Evolutionary conservation across 441 rosid species (phyloP).

Genomic region (Rhodomyrtus psidioides): DNA sequence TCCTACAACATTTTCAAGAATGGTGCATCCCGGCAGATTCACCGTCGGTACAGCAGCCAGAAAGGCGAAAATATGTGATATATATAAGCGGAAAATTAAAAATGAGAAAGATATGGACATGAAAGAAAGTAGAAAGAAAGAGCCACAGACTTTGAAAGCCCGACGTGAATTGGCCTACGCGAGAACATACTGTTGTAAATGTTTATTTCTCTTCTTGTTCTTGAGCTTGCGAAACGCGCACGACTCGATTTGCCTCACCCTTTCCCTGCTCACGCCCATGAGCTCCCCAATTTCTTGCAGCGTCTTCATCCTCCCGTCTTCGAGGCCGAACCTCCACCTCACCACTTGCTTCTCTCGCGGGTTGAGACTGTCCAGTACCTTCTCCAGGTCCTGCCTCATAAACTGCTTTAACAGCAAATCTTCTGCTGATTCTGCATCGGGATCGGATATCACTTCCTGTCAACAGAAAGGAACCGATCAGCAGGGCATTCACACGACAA

Average conservation of each 20-base stretch:
- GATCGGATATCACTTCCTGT: constrained; percentile 81
- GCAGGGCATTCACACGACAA: neutral
- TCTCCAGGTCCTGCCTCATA: constrained; percentile 74
- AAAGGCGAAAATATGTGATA: neutral
- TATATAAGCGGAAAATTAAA: neutral
- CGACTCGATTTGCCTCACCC: constrained; percentile 78
- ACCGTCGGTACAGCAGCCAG: neutral
- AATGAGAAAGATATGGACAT: neutral
- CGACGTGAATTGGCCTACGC: constrained; percentile 1
- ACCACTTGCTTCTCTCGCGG: constrained; percentile 78
- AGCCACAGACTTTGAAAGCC: neutral
- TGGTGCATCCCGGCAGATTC: neutral
- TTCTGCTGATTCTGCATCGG: constrained; percentile 68
- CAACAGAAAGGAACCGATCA: neutral
- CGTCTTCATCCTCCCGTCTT: constrained; percentile 81
- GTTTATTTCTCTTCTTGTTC: constrained; percentile 67
- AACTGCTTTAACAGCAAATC: constrained; percentile 54
- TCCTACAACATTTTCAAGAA: neutral
- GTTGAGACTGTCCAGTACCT: constrained; percentile 59
- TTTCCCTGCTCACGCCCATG: constrained; percentile 79
- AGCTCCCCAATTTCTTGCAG: constrained; percentile 90
- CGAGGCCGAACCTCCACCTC: constrained; percentile 83
- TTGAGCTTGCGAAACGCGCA: constrained; percentile 77
- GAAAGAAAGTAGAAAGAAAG: neutral
- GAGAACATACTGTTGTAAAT: constrained; percentile 59